Percentiles rank a stretch among this genome's conserved stretches.
Conservation (phyloP, 495 filamentous ascomycete species). For the Aspergillus heteromorphus region DNA sequence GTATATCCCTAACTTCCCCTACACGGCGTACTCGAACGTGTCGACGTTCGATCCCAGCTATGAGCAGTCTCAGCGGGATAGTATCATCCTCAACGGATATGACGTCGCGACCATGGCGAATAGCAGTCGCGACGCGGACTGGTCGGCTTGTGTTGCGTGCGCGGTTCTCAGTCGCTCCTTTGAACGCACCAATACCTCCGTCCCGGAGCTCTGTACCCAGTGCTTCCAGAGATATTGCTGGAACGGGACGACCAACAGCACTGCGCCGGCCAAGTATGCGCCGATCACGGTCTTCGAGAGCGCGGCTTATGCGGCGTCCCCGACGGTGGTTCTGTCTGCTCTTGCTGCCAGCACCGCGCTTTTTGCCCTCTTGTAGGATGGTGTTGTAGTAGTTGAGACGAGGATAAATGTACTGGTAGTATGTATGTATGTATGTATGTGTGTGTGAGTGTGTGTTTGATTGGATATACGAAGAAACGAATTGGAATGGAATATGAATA, state of each 20-base stretch:
- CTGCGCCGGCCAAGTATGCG: conserved; percentile 23
- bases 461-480: too few species aligned
- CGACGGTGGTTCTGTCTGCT: conserved; percentile 5
- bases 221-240: conserved; percentile 88
- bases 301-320: conserved; percentile 10
- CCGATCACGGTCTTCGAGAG: conserved; percentile 22
- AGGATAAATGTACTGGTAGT: neutral
- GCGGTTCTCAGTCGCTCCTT: conserved; percentile 76
- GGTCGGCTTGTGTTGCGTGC: conserved; percentile 80
- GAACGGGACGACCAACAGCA: conserved; percentile 33
- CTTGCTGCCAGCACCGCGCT: neutral
- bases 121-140: conserved; percentile 61
- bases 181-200: conserved; percentile 55
- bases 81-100: conserved; percentile 79
- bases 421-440: too few species aligned
- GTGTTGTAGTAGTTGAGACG: neutral
- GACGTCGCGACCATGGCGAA: conserved; percentile 79
- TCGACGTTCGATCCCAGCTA: conserved; percentile 66
- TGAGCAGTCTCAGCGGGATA: conserved; percentile 58
- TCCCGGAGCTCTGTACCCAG: conserved; percentile 60
- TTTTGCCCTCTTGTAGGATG: neutral
- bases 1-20: conserved; percentile 87
- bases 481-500: neutral
- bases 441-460: too few species aligned
- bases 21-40: conserved; percentile 64